These are phyloP conservation scores for Globisporangium megalacanthum DNA, from an alignment of 352 stramenopile genomes.

Conservation along the genomic window DNA sequence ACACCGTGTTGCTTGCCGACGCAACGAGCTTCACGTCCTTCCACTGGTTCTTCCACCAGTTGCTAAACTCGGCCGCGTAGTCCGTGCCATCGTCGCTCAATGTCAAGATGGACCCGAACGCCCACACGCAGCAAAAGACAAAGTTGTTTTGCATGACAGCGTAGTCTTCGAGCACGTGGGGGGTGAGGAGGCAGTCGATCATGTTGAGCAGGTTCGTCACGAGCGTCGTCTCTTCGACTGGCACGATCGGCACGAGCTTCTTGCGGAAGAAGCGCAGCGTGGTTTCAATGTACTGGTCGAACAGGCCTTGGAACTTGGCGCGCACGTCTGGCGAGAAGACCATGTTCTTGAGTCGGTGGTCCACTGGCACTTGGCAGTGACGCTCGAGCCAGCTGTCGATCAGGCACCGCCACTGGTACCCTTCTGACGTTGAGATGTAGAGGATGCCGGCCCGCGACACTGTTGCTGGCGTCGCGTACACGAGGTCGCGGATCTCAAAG, in stretches of 20 bases:
- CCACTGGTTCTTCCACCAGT: constrained; percentile 95
- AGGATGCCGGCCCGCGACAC: constrained; percentile 94
- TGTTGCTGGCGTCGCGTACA: constrained; percentile 94
- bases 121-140: constrained; percentile 95
- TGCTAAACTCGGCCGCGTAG: constrained; percentile 92
- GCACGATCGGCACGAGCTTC: constrained; percentile 88
- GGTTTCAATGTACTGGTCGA: constrained; percentile 90
- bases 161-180: constrained; percentile 67
- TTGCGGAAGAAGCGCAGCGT: constrained; percentile 94
- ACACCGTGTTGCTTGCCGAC: constrained; percentile 92
- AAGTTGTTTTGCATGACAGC: constrained; percentile 90
- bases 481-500: constrained; percentile 96
- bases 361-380: constrained; percentile 52
- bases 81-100: constrained; percentile 93
- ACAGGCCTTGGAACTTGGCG: constrained; percentile 80
- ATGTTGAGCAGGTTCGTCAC: constrained; percentile 93
- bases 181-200: constrained; percentile 90
- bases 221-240: constrained; percentile 91
- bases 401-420: constrained; percentile 93
- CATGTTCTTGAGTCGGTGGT: constrained; percentile 69
- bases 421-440: constrained; percentile 94
- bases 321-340: constrained; percentile 74
- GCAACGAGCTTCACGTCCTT: constrained; percentile 94
- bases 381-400: constrained; percentile 92
- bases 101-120: constrained; percentile 91